Percentiles rank a stretch among this genome's conserved stretches.
Evolutionary conservation across 2,329 filamentous ascomycete species (phyloP).

Genomic region (Alternaria gansuensis): DNA sequence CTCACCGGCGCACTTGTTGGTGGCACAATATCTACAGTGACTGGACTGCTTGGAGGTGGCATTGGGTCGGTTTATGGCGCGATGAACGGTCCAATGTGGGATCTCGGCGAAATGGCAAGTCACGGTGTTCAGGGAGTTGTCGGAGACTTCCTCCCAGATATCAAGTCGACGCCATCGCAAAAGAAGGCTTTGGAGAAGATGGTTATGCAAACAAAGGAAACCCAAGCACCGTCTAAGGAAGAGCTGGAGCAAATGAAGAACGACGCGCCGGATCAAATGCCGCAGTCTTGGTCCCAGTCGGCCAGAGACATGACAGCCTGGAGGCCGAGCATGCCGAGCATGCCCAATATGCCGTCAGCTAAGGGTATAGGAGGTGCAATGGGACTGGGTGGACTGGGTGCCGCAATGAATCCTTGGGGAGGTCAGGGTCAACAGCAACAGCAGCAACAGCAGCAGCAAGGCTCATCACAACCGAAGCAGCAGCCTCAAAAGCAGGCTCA

Average conservation of each 20-base stretch:
- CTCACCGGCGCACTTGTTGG: constrained; percentile 50
- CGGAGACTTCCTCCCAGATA: constrained; percentile 49
- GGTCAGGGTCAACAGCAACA: constrained; percentile 18
- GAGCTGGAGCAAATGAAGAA: constrained; percentile 49
- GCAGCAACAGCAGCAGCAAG: constrained; percentile 16
- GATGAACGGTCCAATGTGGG: constrained; percentile 49
- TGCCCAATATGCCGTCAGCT: constrained; percentile 43
- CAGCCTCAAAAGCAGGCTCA: constrained; percentile 3
- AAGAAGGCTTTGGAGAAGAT: constrained; percentile 52
- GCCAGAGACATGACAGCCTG: constrained; percentile 48
- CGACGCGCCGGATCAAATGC: constrained; percentile 46
- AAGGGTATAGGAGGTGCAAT: constrained; percentile 37
- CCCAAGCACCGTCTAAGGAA: constrained; percentile 43
- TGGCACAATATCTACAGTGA: constrained; percentile 45
- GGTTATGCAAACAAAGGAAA: constrained; percentile 50
- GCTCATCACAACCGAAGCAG: constrained; percentile 10
- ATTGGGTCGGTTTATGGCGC: constrained; percentile 51
- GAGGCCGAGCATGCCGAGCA: constrained; percentile 39
- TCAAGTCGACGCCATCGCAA: constrained; percentile 47
- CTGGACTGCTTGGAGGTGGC: constrained; percentile 48
- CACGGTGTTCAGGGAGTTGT: constrained; percentile 46
- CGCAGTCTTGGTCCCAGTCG: constrained; percentile 46
- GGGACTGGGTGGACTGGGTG: constrained; percentile 26
- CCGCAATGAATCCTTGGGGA: constrained; percentile 20
- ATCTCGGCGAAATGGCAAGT: constrained; percentile 50